Evolutionary conservation across 2,329 filamentous ascomycete species (phyloP).

Genomic region (Chaetomiaceae sp.): DNA sequence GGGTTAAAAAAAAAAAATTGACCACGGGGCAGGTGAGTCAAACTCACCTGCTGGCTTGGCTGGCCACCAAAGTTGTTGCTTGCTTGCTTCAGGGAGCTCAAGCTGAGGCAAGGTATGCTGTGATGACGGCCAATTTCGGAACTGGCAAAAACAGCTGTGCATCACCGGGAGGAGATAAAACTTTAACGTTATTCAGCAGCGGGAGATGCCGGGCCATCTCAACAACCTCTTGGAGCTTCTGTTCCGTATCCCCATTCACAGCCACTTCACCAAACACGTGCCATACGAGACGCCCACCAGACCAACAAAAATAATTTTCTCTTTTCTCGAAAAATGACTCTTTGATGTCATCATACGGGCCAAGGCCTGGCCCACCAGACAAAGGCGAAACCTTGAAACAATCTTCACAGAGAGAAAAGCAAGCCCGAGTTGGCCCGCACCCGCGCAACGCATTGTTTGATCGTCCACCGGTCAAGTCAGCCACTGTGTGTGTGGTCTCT

Average conservation of each 20-base stretch:
- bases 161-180: not conserved
- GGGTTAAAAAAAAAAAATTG: not conserved
- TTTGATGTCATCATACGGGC: conserved; percentile 8
- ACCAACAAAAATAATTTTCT: not conserved
- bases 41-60: too few species aligned
- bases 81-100: not conserved
- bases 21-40: too few species aligned
- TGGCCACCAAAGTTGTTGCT: too few species aligned
- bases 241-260: not conserved
- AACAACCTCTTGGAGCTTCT: not conserved
- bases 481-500: too few species aligned
- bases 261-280: not conserved
- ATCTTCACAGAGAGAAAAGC: not conserved
- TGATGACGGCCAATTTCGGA: not conserved
- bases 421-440: not conserved
- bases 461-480: not conserved
- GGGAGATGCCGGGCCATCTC: conserved; percentile 1
- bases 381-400: not conserved
- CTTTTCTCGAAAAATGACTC: not conserved
- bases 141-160: not conserved
- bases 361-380: not conserved
- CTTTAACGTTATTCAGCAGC: not conserved
- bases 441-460: conserved; percentile 12
- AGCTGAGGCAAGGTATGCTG: not conserved
- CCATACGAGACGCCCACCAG: not conserved